Percentiles rank a stretch among this genome's conserved stretches.
Evolutionary conservation across 2,329 filamentous ascomycete genomes (phyloP).

Genomic region (Diaporthe ilicicola): DNA sequence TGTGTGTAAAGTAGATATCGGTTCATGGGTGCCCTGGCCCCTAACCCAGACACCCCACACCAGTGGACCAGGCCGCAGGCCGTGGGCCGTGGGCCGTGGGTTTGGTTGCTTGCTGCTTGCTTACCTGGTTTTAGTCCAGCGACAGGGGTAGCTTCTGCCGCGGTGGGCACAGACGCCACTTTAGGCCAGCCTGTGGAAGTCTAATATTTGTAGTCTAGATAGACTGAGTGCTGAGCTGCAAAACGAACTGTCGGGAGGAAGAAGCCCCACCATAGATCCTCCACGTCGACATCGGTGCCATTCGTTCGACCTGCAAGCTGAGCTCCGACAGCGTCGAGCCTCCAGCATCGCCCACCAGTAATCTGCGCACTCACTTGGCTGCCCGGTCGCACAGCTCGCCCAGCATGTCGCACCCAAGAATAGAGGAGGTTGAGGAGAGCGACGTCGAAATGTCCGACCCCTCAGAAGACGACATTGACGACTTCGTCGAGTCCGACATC

Average conservation of each 20-base stretch:
- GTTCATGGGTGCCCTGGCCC: background rate
- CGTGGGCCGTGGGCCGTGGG: background rate
- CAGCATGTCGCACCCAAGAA: slow-evolving; percentile 82
- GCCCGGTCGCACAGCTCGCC: too few relatives aligned
- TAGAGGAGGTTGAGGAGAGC: slow-evolving; percentile 92
- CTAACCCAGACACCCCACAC: background rate
- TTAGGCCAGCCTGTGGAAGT: too few relatives aligned
- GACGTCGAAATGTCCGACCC: slow-evolving; percentile 81
- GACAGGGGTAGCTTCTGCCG: slow-evolving; percentile 17
- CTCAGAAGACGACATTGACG: slow-evolving; percentile 82
- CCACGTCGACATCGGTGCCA: slow-evolving; percentile 24
- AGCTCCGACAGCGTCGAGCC: background rate
- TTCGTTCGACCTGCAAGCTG: background rate
- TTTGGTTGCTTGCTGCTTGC: too few relatives aligned
- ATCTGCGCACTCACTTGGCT: too few relatives aligned
- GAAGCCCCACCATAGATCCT: slow-evolving; percentile 23
- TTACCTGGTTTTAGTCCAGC: background rate
- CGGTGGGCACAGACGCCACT: too few relatives aligned
- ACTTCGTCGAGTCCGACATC: slow-evolving; percentile 67
- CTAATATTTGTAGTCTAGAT: too few relatives aligned
- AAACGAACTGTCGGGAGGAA: slow-evolving; percentile 5
- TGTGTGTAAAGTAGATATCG: background rate
- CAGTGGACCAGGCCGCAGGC: background rate
- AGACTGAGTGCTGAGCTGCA: background rate
- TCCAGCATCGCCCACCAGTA: background rate